phyloP scores from a whole-genome alignment of 768 basidiomycete species.

The Kwoniella mangroviensis region DNA sequence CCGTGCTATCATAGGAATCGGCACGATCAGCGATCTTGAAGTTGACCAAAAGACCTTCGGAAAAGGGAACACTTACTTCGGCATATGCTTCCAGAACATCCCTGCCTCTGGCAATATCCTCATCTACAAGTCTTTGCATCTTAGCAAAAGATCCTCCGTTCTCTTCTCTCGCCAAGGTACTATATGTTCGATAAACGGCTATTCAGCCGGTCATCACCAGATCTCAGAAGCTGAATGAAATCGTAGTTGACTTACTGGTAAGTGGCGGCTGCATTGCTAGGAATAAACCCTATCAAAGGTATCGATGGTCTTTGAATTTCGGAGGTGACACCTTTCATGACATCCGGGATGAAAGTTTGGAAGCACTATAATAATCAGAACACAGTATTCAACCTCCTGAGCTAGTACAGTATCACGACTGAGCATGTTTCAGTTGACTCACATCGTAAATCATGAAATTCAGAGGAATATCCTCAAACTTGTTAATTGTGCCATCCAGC shows the following conservation, averaged over 20 bases:
- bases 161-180: slow-evolving; percentile 22
- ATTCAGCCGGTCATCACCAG: background rate
- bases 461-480: slow-evolving; percentile 24
- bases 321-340: slow-evolving; percentile 5
- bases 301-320: background rate
- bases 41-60: background rate
- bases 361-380: slow-evolving; percentile 20
- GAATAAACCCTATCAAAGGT: slow-evolving; percentile 28
- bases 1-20: slow-evolving; percentile 15
- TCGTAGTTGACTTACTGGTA: slow-evolving; percentile 27
- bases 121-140: background rate
- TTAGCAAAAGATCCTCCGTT: slow-evolving; percentile 14
- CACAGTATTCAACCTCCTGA: background rate
- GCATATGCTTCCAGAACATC: slow-evolving; percentile 17
- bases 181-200: background rate
- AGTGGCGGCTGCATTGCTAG: slow-evolving; percentile 26
- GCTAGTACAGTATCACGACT: background rate
- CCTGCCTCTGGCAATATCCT: slow-evolving; percentile 27
- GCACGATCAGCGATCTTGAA: background rate
- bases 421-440: slow-evolving; percentile 9
- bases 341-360: slow-evolving; percentile 31
- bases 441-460: slow-evolving; percentile 37
- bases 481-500: slow-evolving; percentile 18
- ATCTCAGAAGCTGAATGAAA: background rate
- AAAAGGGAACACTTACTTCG: slow-evolving; percentile 17